Conservation (phyloP, 805 yeast genomes). For the Schwanniomyces pseudopolymorphus region DNA sequence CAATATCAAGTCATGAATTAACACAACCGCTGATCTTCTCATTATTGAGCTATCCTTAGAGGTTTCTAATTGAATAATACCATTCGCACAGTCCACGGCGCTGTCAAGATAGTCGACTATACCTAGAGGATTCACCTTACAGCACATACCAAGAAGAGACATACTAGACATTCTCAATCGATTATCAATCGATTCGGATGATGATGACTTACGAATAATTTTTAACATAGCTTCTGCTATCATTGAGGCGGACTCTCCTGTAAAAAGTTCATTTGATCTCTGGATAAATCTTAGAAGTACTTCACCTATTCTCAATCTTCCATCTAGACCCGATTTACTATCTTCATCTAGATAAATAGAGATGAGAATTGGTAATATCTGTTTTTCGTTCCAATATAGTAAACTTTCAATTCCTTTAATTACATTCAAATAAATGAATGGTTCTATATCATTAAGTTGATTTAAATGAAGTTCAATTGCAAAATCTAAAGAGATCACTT, state of each 20-base stretch:
- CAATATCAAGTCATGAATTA: slow-evolving; percentile 60
- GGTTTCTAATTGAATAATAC: slow-evolving; percentile 64
- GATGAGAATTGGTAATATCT: slow-evolving; percentile 37
- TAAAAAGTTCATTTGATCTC: slow-evolving; percentile 45
- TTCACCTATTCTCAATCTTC: slow-evolving; percentile 79
- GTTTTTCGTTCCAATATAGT: slow-evolving; percentile 41
- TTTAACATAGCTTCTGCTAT: slow-evolving; percentile 46
- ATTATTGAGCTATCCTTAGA: slow-evolving; percentile 49
- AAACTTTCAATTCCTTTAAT: slow-evolving; percentile 74
- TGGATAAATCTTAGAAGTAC: slow-evolving; percentile 63
- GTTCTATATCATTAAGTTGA: slow-evolving; percentile 76
- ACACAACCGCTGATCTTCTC: slow-evolving; percentile 73
- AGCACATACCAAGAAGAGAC: slow-evolving; percentile 75
- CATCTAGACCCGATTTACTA: slow-evolving; percentile 48
- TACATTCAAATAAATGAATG: slow-evolving; percentile 81
- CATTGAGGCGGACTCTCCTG: slow-evolving; percentile 41
- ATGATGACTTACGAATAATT: slow-evolving; percentile 28
- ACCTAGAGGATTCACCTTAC: slow-evolving; percentile 59
- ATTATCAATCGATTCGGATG: slow-evolving; percentile 43
- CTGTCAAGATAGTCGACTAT: slow-evolving; percentile 48
- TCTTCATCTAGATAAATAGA: slow-evolving; percentile 34
- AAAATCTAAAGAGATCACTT: slow-evolving; percentile 49
- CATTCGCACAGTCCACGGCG: slow-evolving; percentile 73
- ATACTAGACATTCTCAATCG: slow-evolving; percentile 81
- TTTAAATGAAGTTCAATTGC: slow-evolving; percentile 61